Base-by-base conservation (phyloP, 352 stramenopile genomes). In the Phytophthora hibernalis region DNA sequence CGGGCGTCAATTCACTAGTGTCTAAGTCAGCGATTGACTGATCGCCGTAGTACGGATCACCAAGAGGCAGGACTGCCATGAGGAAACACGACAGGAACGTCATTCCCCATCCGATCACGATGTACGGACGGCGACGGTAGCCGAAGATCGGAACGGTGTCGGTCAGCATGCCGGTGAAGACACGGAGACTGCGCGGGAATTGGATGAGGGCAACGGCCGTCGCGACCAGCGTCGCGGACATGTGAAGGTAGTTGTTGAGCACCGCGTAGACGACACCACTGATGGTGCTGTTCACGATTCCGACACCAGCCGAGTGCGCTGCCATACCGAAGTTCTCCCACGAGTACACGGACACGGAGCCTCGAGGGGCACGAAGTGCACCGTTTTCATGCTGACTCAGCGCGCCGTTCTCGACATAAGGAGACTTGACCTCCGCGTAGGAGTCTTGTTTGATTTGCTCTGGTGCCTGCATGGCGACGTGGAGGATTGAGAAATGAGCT, bases 51-150 rank as follows among this genome's bases (percentile, higher is more conserved):
- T 87, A 89, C 40, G 78, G 77, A 3, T 83, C 65, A 12, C 74
- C 76, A 22, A 89, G 54, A 35, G 80, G 75, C 28, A 83, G 47
- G 12, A 79, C 66, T 0, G 77, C 76, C 80, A 87, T 86, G 57
- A 83, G 38, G 16, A 87, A 65, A 16, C 80, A 81, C 12, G 59
- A 49, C 9, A 79, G 8, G 51, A 75, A 76, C 3, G 72, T 70
- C 55, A 87, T 72, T 24, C 35, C 53, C 81, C 80, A 90, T 18
- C 90, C 90, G 37, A 91, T 61, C 21, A 90, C 74, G 52, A 96
- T 86, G 65, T 97, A 97, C 33, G 89, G 82, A 11, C 89, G 90
- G 11, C 89, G 77, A 33, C 85, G 89, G 57, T 91, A 91, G 52
- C 88, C 85, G 50, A 78, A 85, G 61, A 97, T 90, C 18, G 89